Conservation (phyloP, 495 filamentous ascomycete species). For the Penicillium macrosclerotiorum region DNA sequence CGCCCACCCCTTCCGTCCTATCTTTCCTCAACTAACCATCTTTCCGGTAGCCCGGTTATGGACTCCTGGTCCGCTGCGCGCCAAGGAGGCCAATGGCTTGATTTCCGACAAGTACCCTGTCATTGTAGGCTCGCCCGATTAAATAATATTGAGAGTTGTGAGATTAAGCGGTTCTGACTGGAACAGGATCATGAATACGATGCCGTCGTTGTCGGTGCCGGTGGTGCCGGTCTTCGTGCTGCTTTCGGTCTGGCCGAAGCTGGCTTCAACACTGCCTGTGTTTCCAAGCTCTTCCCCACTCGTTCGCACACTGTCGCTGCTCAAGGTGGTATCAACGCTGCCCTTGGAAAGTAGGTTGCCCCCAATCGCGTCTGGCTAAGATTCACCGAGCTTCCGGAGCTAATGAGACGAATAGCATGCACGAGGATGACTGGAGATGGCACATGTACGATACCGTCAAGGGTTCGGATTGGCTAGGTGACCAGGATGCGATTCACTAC, state of each 20-base stretch:
- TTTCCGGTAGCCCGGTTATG: conserved; percentile 67
- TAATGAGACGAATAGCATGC: conserved; percentile 54
- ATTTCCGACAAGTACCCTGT: conserved; percentile 86
- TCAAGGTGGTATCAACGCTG: conserved; percentile 81
- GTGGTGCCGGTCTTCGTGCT: conserved; percentile 89
- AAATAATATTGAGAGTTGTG: too few relatives aligned
- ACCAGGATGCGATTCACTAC: conserved; percentile 99
- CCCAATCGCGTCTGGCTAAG: background rate
- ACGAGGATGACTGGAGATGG: conserved; percentile 96
- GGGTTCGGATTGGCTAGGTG: conserved; percentile 96
- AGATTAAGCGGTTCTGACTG: conserved; percentile 28
- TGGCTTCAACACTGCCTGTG: conserved; percentile 97
- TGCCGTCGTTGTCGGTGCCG: conserved; percentile 93
- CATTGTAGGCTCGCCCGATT: conserved; percentile 83
- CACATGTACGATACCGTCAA: conserved; percentile 99
- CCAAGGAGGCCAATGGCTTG: conserved; percentile 84
- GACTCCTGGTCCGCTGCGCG: conserved; percentile 77
- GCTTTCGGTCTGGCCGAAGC: conserved; percentile 96
- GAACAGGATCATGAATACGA: conserved; percentile 71
- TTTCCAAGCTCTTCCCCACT: conserved; percentile 97
- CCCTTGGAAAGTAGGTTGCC: conserved; percentile 73
- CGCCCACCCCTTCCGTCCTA: conserved; percentile 6
- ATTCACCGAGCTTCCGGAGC: too few relatives aligned
- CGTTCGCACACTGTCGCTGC: conserved; percentile 94
- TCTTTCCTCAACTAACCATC: conserved; percentile 29